Percentiles rank a stretch among this genome's conserved stretches.
Evolutionary conservation across 352 stramenopile genomes (phyloP).

Genomic region (Phytopythium cucurbitacearum): DNA sequence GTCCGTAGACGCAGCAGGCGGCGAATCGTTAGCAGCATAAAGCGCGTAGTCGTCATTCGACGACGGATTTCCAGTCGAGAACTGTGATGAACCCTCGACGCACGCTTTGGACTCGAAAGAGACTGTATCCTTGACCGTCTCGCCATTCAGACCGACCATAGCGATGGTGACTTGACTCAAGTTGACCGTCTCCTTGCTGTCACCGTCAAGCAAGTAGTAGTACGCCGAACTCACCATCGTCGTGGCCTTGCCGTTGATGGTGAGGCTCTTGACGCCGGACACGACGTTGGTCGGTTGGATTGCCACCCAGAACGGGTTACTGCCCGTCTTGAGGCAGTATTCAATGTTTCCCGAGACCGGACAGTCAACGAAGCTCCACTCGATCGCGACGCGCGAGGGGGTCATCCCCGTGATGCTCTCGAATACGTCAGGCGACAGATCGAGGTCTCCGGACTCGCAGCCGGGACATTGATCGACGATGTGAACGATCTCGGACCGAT

Average conservation of each 20-base stretch:
- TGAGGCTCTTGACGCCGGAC: conserved; percentile 42
- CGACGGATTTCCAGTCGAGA: conserved; percentile 4
- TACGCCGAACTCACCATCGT: conserved; percentile 56
- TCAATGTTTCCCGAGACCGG: conserved; percentile 42
- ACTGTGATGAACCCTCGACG: conserved; percentile 38
- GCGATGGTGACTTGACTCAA: conserved; percentile 34
- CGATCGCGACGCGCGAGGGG: conserved; percentile 36
- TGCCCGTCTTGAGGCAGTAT: conserved; percentile 60
- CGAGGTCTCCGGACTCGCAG: conserved; percentile 43
- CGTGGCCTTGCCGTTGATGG: conserved; percentile 45
- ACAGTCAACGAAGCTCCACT: conserved; percentile 66
- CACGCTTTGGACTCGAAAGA: conserved; percentile 39
- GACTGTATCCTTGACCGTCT: conserved; percentile 50
- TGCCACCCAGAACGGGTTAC: conserved; percentile 52
- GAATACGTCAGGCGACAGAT: conserved; percentile 55
- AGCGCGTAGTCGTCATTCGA: no score
- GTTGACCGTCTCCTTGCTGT: conserved; percentile 27
- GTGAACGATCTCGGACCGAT: conserved; percentile 44
- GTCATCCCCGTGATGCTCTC: conserved; percentile 42
- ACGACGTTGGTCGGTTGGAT: conserved; percentile 57
- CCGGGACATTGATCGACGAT: conserved; percentile 68
- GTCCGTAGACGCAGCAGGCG: no score
- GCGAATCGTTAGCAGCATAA: no score
- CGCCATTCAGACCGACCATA: conserved; percentile 37
- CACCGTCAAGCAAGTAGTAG: conserved; percentile 54